phyloP scores from a whole-genome alignment of 805 yeast species.

The Starmerella bombicola region DNA sequence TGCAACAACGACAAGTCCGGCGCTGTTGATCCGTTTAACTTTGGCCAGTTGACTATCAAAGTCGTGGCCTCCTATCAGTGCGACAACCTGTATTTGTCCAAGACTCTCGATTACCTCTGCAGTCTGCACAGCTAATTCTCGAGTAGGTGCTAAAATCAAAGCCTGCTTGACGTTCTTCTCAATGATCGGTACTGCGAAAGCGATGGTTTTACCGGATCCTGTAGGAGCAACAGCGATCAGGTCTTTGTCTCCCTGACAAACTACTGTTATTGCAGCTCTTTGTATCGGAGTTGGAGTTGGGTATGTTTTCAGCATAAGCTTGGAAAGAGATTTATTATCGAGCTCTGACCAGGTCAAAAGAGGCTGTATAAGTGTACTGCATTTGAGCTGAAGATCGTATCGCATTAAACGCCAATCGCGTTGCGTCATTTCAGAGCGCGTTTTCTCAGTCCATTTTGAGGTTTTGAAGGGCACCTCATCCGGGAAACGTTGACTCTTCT shows the following conservation, averaged over 20 bases:
- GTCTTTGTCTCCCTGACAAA: slow-evolving; percentile 42
- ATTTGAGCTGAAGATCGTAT: slow-evolving; percentile 63
- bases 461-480: not conserved
- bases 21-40: slow-evolving; percentile 26
- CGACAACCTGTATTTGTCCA: slow-evolving; percentile 22
- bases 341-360: slow-evolving; percentile 49
- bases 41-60: slow-evolving; percentile 61
- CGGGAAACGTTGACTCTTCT: not conserved
- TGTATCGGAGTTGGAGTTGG: slow-evolving; percentile 80
- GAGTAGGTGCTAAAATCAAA: slow-evolving; percentile 75
- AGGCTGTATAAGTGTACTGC: slow-evolving; percentile 43
- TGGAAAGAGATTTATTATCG: slow-evolving; percentile 26
- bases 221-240: slow-evolving; percentile 88
- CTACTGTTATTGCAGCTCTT: slow-evolving; percentile 71
- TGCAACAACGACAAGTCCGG: slow-evolving; percentile 51
- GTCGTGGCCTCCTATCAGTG: slow-evolving; percentile 79
- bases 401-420: slow-evolving; percentile 84
- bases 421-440: slow-evolving; percentile 49
- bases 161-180: slow-evolving; percentile 40
- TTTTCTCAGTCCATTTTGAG: slow-evolving; percentile 53
- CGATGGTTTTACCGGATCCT: slow-evolving; percentile 89
- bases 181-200: slow-evolving; percentile 64
- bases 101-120: slow-evolving; percentile 48
- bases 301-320: slow-evolving; percentile 39
- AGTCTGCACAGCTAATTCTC: slow-evolving; percentile 87